Base-by-base conservation (phyloP, 768 basidiomycete species). In the Clitopilus passeckerianus region DNA sequence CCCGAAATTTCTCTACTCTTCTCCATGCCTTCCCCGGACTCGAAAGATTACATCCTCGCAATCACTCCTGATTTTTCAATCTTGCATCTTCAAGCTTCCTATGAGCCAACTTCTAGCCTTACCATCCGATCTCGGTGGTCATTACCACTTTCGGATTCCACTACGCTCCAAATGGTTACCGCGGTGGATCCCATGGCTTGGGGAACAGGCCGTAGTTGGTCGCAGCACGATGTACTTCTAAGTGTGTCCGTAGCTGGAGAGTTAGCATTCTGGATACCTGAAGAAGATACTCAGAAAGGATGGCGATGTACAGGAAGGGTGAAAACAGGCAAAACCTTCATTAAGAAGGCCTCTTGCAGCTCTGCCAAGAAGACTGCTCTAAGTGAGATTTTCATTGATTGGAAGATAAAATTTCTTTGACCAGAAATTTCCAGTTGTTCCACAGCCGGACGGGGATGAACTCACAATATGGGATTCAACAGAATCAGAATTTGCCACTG, bases 391-490 rank as follows among this genome's bases (percentile, higher is more conserved):
- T 43, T 63, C n/a, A n/a, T 62, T 43, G 22, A 34, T 33, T 53
- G 53, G 43, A 30, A 30, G 41, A 44, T 16, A 37, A n/a, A n/a
- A 30, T 43, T 27, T 6, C 56, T 55, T 62, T 56, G 59, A 35
- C 59, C 65, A 22, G 27, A 30, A 55, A 59, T 35, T 53, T 44
- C n/a, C 59, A 94, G 92, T 93, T 61, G 84, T 88, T 14, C 75
- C 80, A 5, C 70, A 74, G 15, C 65, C 77, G 0, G 81, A 83
- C 18, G 89, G 88, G 0, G 81, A 90, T 60, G 93, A 95, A 67
- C 72, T 98, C 52, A 94, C 93, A 0, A 93, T 98, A 16, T 98
- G 96, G 96, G 94, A 98, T 71, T 97, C 95, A 0, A 89, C 89
- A 56, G 91, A 91, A 71, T 95, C 91, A 16, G 92, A 96, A 71